Conservation (phyloP, 1,284 basidiomycete species). For the Papiliotrema laurentii region DNA sequence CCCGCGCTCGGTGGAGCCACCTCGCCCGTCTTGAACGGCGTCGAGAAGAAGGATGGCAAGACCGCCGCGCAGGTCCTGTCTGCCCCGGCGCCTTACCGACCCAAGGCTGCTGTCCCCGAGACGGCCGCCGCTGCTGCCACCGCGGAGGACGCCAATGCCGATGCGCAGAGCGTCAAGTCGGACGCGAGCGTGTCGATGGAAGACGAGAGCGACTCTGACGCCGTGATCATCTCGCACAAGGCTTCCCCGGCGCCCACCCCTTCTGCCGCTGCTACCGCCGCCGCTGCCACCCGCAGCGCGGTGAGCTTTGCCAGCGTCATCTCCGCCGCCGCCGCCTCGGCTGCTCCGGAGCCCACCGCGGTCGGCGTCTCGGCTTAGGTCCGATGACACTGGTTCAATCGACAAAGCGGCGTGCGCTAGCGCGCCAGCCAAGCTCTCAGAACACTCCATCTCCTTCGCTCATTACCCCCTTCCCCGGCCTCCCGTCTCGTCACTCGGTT, state of each 20-base stretch:
- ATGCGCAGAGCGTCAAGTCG: conserved; percentile 20
- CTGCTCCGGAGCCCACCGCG: conserved; percentile 20
- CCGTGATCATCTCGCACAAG: conserved; percentile 43
- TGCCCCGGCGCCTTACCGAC: conserved; percentile 39
- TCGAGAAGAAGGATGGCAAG: conserved; percentile 29
- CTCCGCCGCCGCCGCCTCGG: conserved; percentile 12
- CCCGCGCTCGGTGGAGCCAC: conserved; percentile 40
- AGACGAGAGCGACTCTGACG: conserved; percentile 43
- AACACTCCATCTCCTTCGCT: neutral
- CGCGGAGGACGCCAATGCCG: conserved; percentile 4
- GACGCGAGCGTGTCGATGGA: conserved; percentile 39
- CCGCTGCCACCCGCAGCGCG: conserved; percentile 18
- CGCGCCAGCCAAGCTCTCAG: neutral
- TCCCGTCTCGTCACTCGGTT: too few relatives aligned
- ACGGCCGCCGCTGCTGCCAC: conserved; percentile 1
- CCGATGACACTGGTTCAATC: too few relatives aligned
- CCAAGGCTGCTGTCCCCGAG: conserved; percentile 27
- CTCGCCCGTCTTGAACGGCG: conserved; percentile 10
- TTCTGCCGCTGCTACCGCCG: conserved; percentile 10
- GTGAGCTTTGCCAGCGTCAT: conserved; percentile 40
- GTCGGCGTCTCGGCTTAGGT: conserved; percentile 41
- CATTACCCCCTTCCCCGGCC: too few relatives aligned
- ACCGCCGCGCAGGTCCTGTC: conserved; percentile 48
- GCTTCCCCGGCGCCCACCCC: conserved; percentile 10
- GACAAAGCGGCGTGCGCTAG: too few relatives aligned